Percentiles rank a stretch among this genome's conserved stretches.
These are phyloP conservation scores for Alternaria consortialis DNA, from an alignment of 2,329 filamentous ascomycete genomes.

Conservation along the genomic window DNA sequence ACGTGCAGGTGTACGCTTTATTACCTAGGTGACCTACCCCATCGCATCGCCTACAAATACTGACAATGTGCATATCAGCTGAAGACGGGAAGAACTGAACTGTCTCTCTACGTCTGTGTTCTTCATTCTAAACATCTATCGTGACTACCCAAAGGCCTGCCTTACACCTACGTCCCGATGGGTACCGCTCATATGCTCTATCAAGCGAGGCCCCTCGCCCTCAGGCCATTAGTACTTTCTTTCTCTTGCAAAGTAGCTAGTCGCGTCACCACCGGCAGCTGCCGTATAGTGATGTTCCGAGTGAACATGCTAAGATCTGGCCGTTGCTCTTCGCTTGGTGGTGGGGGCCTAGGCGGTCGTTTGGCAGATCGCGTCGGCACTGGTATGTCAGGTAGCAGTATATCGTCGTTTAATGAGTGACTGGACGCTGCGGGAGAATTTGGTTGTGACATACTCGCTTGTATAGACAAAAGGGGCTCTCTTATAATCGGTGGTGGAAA, in stretches of 20 bases:
- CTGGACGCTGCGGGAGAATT: constrained; percentile 6
- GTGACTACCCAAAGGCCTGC: neutral
- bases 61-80: neutral
- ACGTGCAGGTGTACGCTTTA: constrained; percentile 3
- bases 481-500: constrained; percentile 15
- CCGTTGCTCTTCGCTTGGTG: constrained; percentile 29
- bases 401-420: constrained; percentile 6
- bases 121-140: neutral
- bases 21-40: too few relatives aligned
- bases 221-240: neutral
- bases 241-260: constrained; percentile 1
- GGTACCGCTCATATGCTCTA: neutral
- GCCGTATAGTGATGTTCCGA: constrained; percentile 11
- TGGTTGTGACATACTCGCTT: constrained; percentile 29
- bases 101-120: neutral
- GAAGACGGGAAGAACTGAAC: neutral
- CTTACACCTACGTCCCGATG: neutral
- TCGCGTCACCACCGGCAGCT: constrained; percentile 19
- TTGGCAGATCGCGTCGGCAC: constrained; percentile 13
- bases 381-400: constrained; percentile 24
- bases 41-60: neutral
- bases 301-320: constrained; percentile 35
- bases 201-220: neutral
- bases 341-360: constrained; percentile 30
- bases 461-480: constrained; percentile 26